phyloP scores from a whole-genome alignment of 2,329 filamentous ascomycete genomes.

The Colletotrichum trifolii region DNA sequence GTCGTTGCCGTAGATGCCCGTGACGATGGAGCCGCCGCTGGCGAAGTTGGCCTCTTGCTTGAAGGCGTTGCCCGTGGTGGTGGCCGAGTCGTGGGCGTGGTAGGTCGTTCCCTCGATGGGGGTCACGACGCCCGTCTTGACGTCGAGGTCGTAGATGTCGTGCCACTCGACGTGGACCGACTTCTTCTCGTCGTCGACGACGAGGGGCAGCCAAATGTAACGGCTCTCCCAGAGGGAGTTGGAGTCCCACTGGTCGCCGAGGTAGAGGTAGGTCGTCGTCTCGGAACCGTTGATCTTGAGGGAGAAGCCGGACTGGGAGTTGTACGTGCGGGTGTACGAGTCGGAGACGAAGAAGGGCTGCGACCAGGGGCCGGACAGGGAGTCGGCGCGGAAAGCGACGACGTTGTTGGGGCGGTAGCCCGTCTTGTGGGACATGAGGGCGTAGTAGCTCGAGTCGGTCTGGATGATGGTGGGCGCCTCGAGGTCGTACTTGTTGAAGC shows the following conservation, averaged over 20 bases:
- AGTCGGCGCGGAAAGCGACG: constrained; percentile 64
- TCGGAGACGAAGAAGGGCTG: constrained; percentile 62
- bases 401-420: constrained; percentile 72
- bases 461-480: constrained; percentile 71
- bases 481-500: constrained; percentile 69
- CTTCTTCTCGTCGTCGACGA: constrained; percentile 62
- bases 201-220: constrained; percentile 66
- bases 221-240: constrained; percentile 65
- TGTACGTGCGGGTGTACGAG: constrained; percentile 61
- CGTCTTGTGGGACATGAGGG: constrained; percentile 72
- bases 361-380: constrained; percentile 61
- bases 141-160: constrained; percentile 64
- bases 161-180: constrained; percentile 61
- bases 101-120: constrained; percentile 61
- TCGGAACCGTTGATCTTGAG: constrained; percentile 60
- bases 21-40: constrained; percentile 56
- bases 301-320: constrained; percentile 62
- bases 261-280: constrained; percentile 61
- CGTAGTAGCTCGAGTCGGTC: constrained; percentile 69
- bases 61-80: constrained; percentile 54
- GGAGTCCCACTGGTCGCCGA: constrained; percentile 62
- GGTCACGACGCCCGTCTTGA: constrained; percentile 60
- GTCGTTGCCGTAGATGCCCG: constrained; percentile 63
- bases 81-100: constrained; percentile 52
- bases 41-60: constrained; percentile 65